Evolutionary conservation across 495 filamentous ascomycete species (phyloP).

Genomic region (Aspergillus asperescens): DNA sequence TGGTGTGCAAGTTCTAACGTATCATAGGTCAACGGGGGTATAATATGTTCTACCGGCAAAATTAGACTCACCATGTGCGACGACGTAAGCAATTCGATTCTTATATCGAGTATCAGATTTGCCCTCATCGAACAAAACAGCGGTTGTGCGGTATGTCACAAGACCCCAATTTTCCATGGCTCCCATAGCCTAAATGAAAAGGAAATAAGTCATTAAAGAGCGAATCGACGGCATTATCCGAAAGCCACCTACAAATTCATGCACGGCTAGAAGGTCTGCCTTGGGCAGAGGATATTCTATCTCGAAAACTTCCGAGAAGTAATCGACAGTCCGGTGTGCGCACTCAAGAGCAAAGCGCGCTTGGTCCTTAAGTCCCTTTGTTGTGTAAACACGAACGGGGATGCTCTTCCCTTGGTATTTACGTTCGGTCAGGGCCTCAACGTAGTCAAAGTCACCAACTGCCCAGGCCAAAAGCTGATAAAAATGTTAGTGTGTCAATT

Average conservation of each 20-base stretch:
- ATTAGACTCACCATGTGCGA: conserved; percentile 58
- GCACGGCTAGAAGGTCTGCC: conserved; percentile 89
- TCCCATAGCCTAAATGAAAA: conserved; percentile 52
- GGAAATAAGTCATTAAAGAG: conserved; percentile 27
- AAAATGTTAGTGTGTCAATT: conserved; percentile 11
- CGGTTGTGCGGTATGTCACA: conserved; percentile 91
- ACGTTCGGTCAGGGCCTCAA: conserved; percentile 81
- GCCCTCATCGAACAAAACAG: conserved; percentile 87
- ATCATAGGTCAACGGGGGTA: conserved; percentile 6
- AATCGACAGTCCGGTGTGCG: conserved; percentile 83
- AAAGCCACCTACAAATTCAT: conserved; percentile 74
- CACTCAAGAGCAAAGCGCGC: conserved; percentile 81
- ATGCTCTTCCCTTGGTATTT: conserved; percentile 84
- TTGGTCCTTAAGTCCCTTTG: conserved; percentile 81
- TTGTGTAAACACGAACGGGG: conserved; percentile 95
- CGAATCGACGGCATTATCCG: neutral
- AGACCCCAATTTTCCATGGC: conserved; percentile 91
- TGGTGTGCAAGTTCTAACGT: conserved; percentile 80
- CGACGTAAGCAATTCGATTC: conserved; percentile 89
- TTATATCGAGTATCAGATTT: conserved; percentile 82
- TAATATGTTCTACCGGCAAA: neutral
- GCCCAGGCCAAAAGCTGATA: conserved; percentile 82
- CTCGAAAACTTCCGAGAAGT: conserved; percentile 87
- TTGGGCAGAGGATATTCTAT: conserved; percentile 96
- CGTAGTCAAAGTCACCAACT: conserved; percentile 92